Evolutionary conservation across 129 eudicot genomes (phyloP).

Genomic region (Tanacetum coccineum): DNA sequence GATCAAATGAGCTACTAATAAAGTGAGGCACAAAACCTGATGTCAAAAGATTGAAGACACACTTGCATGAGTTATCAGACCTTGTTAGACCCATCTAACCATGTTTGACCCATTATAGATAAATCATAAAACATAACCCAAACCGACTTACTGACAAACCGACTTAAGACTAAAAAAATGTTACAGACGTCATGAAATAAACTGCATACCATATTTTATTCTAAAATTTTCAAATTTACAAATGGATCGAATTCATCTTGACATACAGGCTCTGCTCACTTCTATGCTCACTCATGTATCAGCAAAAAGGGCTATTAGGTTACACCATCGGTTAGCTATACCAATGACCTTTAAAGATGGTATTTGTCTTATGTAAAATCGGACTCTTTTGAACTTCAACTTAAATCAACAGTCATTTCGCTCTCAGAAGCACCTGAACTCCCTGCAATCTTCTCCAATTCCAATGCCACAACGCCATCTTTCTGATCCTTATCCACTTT

Average conservation of each 20-base stretch:
- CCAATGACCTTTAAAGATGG: not conserved
- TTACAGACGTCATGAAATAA: too few species aligned
- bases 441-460: slow-evolving; percentile 5
- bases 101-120: too few species aligned
- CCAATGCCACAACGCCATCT: slow-evolving; percentile 10
- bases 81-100: too few species aligned
- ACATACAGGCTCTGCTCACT: not conserved
- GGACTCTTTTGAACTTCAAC: too few species aligned
- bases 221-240: not conserved
- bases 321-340: not conserved
- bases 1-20: too few species aligned
- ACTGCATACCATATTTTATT: too few species aligned
- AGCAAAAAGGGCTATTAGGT: not conserved
- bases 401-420: slow-evolving; percentile 12
- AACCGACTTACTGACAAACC: too few species aligned
- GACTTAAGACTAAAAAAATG: too few species aligned
- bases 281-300: not conserved
- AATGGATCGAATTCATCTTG: not conserved
- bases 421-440: not conserved
- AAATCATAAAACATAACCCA: too few species aligned
- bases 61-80: too few species aligned
- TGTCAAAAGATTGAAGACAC: too few species aligned
- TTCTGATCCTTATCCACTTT: slow-evolving; percentile 7
- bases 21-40: too few species aligned
- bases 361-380: not conserved